Evolutionary conservation across 257 asterid genomes (phyloP).

Genomic region (Salvia splendens): DNA sequence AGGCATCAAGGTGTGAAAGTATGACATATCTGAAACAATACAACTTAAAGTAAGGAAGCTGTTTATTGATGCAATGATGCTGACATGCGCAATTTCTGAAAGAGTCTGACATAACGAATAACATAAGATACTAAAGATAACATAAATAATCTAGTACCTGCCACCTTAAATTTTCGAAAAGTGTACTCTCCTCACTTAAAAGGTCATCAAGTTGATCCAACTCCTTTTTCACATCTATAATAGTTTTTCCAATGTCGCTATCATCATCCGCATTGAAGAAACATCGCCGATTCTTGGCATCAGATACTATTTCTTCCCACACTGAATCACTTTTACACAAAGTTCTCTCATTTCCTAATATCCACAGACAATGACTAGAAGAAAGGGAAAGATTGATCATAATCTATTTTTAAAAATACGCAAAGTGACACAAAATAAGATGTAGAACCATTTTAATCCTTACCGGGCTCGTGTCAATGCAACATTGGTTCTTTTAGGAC

Average conservation of each 20-base stretch:
- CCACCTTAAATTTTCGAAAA: conserved; percentile 59
- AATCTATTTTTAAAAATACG: background rate
- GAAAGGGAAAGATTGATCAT: background rate
- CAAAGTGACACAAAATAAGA: background rate
- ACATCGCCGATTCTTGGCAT: conserved; percentile 59
- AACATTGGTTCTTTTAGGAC: conserved; percentile 60
- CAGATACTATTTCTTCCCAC: conserved; percentile 53
- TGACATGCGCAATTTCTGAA: background rate
- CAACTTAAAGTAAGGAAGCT: background rate
- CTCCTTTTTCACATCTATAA: conserved; percentile 55
- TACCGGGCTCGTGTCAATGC: conserved; percentile 90
- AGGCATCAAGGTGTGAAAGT: background rate
- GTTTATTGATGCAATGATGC: background rate
- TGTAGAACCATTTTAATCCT: background rate
- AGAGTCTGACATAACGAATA: background rate
- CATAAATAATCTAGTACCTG: conserved; percentile 42
- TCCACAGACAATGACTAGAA: conserved; percentile 69
- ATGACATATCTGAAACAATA: background rate
- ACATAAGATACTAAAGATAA: background rate
- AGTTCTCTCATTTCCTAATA: conserved; percentile 62
- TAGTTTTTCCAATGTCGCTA: conserved; percentile 38
- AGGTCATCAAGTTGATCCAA: conserved; percentile 60
- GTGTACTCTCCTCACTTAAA: conserved; percentile 45
- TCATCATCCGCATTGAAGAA: conserved; percentile 61
- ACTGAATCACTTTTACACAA: conserved; percentile 44